A percentile compares a stretch with the other conserved stretches of the same genome.
These are phyloP conservation scores for Globisporangium cylindrosporum DNA, from an alignment of 352 stramenopile species.

Conservation along the genomic window DNA sequence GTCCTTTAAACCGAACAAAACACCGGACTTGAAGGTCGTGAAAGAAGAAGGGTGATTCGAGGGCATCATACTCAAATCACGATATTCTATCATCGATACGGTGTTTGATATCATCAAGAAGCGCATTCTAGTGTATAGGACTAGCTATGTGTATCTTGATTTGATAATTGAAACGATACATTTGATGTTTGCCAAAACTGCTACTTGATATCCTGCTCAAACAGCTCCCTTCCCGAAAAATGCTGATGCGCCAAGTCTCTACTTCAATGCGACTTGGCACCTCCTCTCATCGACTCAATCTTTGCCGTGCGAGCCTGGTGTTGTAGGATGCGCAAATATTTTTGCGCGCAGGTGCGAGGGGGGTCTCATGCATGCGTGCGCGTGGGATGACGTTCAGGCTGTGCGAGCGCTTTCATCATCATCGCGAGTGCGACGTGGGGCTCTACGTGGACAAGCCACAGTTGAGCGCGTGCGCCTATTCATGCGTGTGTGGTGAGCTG, in stretches of 20 bases:
- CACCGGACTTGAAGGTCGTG: conserved; percentile 11
- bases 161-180: too few species aligned
- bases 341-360: neutral
- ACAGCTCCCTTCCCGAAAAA: neutral
- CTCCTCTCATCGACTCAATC: neutral
- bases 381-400: neutral
- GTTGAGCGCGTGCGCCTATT: neutral
- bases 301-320: neutral
- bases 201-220: neutral
- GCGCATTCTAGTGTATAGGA: too few species aligned
- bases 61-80: too few species aligned
- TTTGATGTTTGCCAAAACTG: too few species aligned
- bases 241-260: conserved; percentile 8
- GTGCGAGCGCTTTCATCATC: neutral
- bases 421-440: neutral
- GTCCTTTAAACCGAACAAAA: conserved; percentile 3
- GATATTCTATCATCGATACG: too few species aligned
- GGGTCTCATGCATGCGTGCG: neutral
- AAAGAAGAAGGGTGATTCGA: neutral
- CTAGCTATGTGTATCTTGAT: too few species aligned
- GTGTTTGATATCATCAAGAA: too few species aligned
- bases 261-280: conserved; percentile 1
- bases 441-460: neutral
- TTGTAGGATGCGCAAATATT: neutral
- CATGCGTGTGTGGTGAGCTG: neutral